Evolutionary conservation across 2,329 filamentous ascomycete species (phyloP), one percentile per base, ranked within the genome.

Genomic region (Capronia epimyces): DNA sequence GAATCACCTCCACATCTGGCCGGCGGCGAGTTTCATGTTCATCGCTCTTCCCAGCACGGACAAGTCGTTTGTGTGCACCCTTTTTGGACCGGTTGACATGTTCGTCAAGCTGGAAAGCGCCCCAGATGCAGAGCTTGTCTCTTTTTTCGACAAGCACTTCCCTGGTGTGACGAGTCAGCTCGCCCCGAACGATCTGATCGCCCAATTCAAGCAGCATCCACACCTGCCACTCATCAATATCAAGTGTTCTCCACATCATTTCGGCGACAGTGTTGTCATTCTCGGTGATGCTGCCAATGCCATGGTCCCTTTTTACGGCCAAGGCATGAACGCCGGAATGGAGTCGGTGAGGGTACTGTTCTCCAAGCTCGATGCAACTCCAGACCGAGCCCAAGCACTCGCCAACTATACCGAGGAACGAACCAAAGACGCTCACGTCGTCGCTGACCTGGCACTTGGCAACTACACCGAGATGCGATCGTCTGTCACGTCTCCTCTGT

Each of bases 271-370:
- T 0, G 89, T 79, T 25, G 89, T 95, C 53, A 88, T 98, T 43
- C 67, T 98, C 29, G 93, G 93, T 52, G 93, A 98, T 66, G 89
- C 93, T 6, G 90, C 93, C 0, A 93, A 98, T 67, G 93, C 94
- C 50, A 96, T 98, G 84, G 89, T 98, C 0, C 93, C 93, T 0
- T 98, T 98, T 69, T 98, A 97, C 67, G 93, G 93, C 0, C 93
- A 98, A 68, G 93, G 93, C 31, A 94, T 98, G 83, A 98, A 98
- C 64, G 87, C 93, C 0, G 93, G 93, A 0, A 80, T 98, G 36
- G 93, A 98, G 71, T 91, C 96, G 63, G 89, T 98, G 10, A 83
- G 86, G 6, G 83, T 95, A 3, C 79, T 98, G 1, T 98, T 95
- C 69, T 81, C 83, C 0, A 76, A 86, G 37, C 75, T 97, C 1